phyloP scores from a whole-genome alignment of 108 stramenopile genomes.

The Skeletonema tropicum region DNA sequence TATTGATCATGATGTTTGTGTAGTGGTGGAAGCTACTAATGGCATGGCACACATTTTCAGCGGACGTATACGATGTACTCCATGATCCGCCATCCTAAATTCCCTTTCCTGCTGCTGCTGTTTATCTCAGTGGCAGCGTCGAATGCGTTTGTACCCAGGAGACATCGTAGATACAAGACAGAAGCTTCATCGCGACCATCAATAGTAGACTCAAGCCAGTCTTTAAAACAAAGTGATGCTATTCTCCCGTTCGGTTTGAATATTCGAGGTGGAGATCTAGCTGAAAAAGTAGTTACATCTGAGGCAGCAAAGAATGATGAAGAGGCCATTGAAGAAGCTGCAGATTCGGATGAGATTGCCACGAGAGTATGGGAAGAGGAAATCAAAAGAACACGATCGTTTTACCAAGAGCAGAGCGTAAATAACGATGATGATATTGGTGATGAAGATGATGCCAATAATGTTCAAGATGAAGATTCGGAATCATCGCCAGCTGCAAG shows the following conservation, averaged over 20 bases:
- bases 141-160: background rate
- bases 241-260: background rate
- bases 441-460: background rate
- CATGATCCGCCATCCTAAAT: background rate
- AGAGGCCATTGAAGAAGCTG: background rate
- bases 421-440: background rate
- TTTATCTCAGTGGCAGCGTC: background rate
- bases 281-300: background rate
- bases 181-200: background rate
- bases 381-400: slow-evolving; percentile 2
- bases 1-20: background rate
- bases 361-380: slow-evolving; percentile 1
- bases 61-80: background rate
- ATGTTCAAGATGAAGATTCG: background rate
- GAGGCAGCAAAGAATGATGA: background rate
- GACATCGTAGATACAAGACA: background rate
- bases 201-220: background rate
- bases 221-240: background rate
- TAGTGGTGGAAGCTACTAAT: background rate
- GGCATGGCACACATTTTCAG: no score
- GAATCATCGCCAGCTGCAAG: background rate
- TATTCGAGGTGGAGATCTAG: background rate
- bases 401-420: slow-evolving; percentile 4
- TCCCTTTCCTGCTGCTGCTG: background rate
- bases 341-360: background rate